Percentiles rank a stretch among this genome's conserved stretches.
Conservation (phyloP, 2,329 filamentous ascomycete species). For the Emericellopsis atlantica region DNA sequence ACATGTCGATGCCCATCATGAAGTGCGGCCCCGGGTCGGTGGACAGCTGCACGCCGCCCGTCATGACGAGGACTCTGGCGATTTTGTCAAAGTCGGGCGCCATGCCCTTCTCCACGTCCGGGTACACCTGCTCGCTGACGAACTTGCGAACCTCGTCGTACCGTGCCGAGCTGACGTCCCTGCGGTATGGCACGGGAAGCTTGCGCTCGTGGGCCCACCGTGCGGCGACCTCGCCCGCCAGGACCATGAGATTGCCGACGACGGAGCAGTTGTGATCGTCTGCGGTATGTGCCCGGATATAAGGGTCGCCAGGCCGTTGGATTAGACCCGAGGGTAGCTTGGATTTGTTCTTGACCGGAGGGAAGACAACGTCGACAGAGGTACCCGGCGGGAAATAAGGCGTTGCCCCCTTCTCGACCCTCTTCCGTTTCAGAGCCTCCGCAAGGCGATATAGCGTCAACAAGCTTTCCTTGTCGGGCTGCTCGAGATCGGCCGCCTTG, state of each 20-base stretch:
- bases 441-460: conserved; percentile 33
- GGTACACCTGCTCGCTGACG: conserved; percentile 20
- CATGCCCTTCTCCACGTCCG: conserved; percentile 15
- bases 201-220: conserved; percentile 44
- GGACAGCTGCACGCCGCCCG: conserved; percentile 38
- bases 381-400: conserved; percentile 32
- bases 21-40: conserved; percentile 41
- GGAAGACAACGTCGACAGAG: conserved; percentile 28
- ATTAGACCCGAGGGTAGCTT: conserved; percentile 13
- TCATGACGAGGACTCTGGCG: conserved; percentile 14
- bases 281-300: conserved; percentile 26
- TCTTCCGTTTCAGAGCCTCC: conserved; percentile 25
- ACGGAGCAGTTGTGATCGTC: conserved; percentile 17
- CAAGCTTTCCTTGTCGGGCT: conserved; percentile 30
- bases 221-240: conserved; percentile 49
- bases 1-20: conserved; percentile 45
- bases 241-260: conserved; percentile 37
- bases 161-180: conserved; percentile 29
- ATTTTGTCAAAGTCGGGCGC: conserved; percentile 18
- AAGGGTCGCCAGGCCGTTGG: conserved; percentile 28
- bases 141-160: conserved; percentile 20
- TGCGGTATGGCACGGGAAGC: conserved; percentile 47
- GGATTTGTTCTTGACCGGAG: conserved; percentile 5
- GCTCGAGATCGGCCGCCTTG: conserved; percentile 25
- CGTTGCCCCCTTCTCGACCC: conserved; percentile 34